Evolutionary conservation across 805 yeast species (phyloP).

Genomic region (Cyberlindnera misumaiensis): DNA sequence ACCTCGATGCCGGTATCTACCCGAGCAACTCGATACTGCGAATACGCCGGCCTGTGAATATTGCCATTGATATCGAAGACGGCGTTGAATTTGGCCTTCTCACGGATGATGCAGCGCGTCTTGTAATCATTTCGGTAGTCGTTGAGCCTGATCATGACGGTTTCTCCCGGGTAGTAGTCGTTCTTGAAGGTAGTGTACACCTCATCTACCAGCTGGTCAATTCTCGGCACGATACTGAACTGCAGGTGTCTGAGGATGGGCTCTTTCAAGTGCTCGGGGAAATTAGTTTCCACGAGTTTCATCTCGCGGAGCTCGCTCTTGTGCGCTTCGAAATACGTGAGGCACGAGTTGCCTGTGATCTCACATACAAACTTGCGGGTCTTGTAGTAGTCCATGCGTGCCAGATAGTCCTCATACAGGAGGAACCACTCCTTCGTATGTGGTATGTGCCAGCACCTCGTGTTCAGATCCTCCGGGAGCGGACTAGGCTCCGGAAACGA

Average conservation of each 20-base stretch:
- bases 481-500: conserved; percentile 49
- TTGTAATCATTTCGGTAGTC: conserved; percentile 24
- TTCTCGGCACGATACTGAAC: conserved; percentile 71
- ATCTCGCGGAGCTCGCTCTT: conserved; percentile 64
- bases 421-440: conserved; percentile 87
- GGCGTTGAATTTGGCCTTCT: conserved; percentile 73
- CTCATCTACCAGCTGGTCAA: conserved; percentile 83
- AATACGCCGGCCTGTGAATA: conserved; percentile 42
- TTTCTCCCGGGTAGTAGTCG: conserved; percentile 90
- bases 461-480: conserved; percentile 46
- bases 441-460: conserved; percentile 74
- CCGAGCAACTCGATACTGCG: conserved; percentile 67
- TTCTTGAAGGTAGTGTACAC: conserved; percentile 70
- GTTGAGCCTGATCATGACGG: conserved; percentile 48
- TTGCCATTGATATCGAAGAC: conserved; percentile 28
- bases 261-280: conserved; percentile 88
- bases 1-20: conserved; percentile 46
- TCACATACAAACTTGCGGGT: conserved; percentile 87
- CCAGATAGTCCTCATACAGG: conserved; percentile 68
- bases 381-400: conserved; percentile 64
- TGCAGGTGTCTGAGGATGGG: conserved; percentile 85
- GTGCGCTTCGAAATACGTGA: conserved; percentile 85
- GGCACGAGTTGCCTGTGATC: conserved; percentile 87
- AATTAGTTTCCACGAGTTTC: conserved; percentile 62
- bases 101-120: conserved; percentile 54